phyloP scores from a whole-genome alignment of 345 rosid genomes.

The thale cress (Arabidopsis thaliana) region DNA sequence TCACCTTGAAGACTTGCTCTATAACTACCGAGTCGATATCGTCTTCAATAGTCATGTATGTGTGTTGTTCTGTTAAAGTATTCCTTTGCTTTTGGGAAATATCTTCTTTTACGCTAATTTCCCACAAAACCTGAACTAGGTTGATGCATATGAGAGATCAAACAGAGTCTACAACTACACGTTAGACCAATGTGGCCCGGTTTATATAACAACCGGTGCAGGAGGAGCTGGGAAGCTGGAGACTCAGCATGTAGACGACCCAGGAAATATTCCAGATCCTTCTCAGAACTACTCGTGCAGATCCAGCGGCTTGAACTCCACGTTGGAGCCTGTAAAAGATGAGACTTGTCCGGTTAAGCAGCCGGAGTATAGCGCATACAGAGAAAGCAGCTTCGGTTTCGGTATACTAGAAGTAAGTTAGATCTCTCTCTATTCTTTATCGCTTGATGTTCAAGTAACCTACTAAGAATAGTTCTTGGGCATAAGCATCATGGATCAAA shows the following conservation, averaged over 20 bases:
- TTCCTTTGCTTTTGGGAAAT: background rate
- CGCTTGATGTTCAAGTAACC: constrained; percentile 25
- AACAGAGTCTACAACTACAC: constrained; percentile 84
- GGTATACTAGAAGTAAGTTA: constrained; percentile 80
- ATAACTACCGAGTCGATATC: constrained; percentile 62
- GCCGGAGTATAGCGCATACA: constrained; percentile 85
- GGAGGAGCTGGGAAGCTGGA: constrained; percentile 84
- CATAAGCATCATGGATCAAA: background rate
- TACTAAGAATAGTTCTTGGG: background rate
- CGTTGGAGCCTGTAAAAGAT: constrained; percentile 68
- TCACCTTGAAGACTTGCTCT: constrained; percentile 79
- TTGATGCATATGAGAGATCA: constrained; percentile 93
- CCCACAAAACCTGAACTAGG: constrained; percentile 51
- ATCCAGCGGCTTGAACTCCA: constrained; percentile 67
- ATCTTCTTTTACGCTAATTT: background rate
- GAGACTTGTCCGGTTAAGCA: constrained; percentile 73
- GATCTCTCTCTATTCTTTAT: constrained; percentile 1
- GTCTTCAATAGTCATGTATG: constrained; percentile 86
- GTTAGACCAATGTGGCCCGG: constrained; percentile 82
- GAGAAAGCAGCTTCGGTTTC: constrained; percentile 94
- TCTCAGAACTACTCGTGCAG: constrained; percentile 39
- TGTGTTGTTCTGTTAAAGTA: constrained; percentile 12
- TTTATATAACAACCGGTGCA: constrained; percentile 73
- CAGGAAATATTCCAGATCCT: constrained; percentile 78
- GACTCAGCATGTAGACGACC: constrained; percentile 76